Evolutionary conservation across 805 yeast species (phyloP).

Genomic region (Grigorovia yakushimaensis): DNA sequence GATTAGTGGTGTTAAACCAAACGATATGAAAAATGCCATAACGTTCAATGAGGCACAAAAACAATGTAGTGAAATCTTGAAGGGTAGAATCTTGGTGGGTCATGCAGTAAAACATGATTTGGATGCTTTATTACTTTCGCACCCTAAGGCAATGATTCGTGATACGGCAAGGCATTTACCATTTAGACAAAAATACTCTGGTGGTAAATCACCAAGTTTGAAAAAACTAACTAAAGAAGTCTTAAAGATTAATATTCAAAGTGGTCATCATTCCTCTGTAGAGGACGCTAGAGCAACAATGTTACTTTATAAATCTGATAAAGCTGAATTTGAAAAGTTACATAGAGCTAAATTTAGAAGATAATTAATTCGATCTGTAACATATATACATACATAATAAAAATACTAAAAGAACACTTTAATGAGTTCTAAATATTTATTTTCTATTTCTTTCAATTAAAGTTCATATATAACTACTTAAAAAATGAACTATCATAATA

Average conservation of each 20-base stretch:
- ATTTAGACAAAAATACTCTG: constrained; percentile 44
- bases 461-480: not conserved
- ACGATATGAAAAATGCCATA: constrained; percentile 58
- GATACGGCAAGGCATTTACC: constrained; percentile 63
- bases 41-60: constrained; percentile 58
- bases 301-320: constrained; percentile 59
- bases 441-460: too few relatives aligned
- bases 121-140: constrained; percentile 54
- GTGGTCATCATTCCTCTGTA: constrained; percentile 72
- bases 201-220: constrained; percentile 65
- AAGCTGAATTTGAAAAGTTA: constrained; percentile 48
- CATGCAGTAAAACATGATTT: constrained; percentile 80
- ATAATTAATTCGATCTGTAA: not conserved
- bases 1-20: constrained; percentile 78
- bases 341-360: constrained; percentile 11
- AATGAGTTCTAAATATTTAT: too few relatives aligned
- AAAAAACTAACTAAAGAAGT: constrained; percentile 53
- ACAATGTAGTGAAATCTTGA: constrained; percentile 41
- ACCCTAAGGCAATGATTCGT: constrained; percentile 52
- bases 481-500: not conserved
- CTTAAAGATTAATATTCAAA: constrained; percentile 54
- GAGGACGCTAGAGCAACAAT: constrained; percentile 88
- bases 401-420: too few relatives aligned
- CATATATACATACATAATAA: not conserved
- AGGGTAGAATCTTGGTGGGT: constrained; percentile 60